Base-by-base conservation (phyloP, 352 stramenopile genomes). In the Globisporangium spiculum region DNA sequence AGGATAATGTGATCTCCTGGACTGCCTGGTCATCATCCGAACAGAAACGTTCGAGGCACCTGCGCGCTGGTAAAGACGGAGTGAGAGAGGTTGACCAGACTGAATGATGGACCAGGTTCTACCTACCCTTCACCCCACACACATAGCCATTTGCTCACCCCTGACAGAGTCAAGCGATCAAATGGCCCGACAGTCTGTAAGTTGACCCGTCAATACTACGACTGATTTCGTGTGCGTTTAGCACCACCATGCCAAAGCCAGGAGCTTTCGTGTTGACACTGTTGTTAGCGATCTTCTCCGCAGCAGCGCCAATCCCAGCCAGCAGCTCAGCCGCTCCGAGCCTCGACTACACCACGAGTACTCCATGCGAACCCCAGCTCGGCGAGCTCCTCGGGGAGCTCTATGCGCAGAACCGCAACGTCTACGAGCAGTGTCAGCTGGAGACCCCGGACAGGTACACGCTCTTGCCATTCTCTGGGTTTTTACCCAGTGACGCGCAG, bases 381-480 rank as follows among this genome's bases (percentile, higher is more conserved):
- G 52, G 52, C 24, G 52, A 58, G 24, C 52, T 58, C 52, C 24
- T 58, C 10, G 24, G 52, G 2, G 52, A 58, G 52, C 52, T 58
- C 52, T 58, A 58, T 24, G 14, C 52, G 0, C 52, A 58, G 52
- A 58, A 58, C 52, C 52, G 24, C 14, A 16, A 18, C 12, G 18
- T 58, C 57, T 63, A 63, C 30, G 36, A 63, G 57, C 57, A 63
- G 30, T 65, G 38, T 3, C 38, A 55, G 38, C 34, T 36, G 38
- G 52, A 58, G 24, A 58, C 24, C 1, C 52, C 52, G 12, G 24
- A 34, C 52, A 58, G 34, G 24, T 58, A 58, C 52, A 58, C 22
- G 24, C 24, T 58, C 10, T 14, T 58, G 24, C 52, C 52, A 5
- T 58, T 58, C 52, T 58, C 24, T 14, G 52, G 4, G 1, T 14